These are phyloP conservation scores for Colletotrichum agaves DNA, from an alignment of 2,329 filamentous ascomycete species.

Conservation along the genomic window DNA sequence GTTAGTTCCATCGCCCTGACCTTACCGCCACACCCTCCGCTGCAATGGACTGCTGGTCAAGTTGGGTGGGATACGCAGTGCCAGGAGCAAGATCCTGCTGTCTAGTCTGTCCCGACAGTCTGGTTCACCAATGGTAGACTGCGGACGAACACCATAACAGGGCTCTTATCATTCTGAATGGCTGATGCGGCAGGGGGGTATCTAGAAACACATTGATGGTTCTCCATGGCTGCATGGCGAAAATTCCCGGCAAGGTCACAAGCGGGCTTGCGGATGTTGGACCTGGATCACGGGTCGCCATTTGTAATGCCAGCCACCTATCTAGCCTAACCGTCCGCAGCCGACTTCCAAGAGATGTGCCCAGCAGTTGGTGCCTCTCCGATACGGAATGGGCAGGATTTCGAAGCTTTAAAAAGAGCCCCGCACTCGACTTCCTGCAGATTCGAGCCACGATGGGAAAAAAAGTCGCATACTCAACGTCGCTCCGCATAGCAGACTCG, in stretches of 20 bases:
- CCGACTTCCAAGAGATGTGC: neutral
- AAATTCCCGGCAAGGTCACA: constrained; percentile 23
- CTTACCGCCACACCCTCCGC: neutral
- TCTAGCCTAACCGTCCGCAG: neutral
- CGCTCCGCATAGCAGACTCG: neutral
- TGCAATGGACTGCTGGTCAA: neutral
- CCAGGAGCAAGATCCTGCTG: constrained; percentile 15
- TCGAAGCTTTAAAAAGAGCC: neutral
- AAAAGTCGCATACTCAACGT: neutral
- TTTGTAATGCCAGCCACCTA: neutral
- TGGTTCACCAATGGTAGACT: constrained; percentile 19
- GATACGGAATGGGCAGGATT: neutral
- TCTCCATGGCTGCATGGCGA: constrained; percentile 27
- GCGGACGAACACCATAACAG: neutral
- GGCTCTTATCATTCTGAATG: constrained; percentile 12
- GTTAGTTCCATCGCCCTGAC: constrained; percentile 1
- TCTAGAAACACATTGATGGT: constrained; percentile 4
- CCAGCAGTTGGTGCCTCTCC: neutral
- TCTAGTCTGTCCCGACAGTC: constrained; percentile 4
- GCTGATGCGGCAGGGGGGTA: constrained; percentile 5
- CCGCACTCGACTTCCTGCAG: neutral
- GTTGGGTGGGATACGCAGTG: constrained; percentile 20
- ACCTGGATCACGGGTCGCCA: neutral
- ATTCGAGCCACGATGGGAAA: neutral
- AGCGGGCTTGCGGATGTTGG: constrained; percentile 14